Evolutionary conservation across 2,329 filamentous ascomycete genomes (phyloP), one percentile per base, ranked within the genome.

Genomic region (Myriosclerotinia duriaeana): DNA sequence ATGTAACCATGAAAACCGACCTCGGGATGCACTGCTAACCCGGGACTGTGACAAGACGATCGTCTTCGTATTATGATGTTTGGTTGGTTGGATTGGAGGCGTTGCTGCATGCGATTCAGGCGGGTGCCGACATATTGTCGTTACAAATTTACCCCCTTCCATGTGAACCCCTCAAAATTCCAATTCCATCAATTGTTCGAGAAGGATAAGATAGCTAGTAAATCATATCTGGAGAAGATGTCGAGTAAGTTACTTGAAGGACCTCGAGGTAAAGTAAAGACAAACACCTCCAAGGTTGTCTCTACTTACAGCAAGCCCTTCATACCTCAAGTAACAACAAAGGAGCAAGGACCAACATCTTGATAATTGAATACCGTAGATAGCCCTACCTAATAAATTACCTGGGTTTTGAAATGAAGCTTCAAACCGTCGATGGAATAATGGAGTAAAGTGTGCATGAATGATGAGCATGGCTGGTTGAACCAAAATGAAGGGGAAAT

Each of bases 41-140:
- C 64, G 60, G 67, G 64, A 68, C 36, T 40, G 52, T 54, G 52
- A 64, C 30, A 26, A 56, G 62, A 64, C 26, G 62, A 50, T 65
- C 63, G 7, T 46, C 42, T 65, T 59, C 11, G 52, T 6, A 14
- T 17, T 17, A 8, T 56, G 52, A 56, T 59, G 30, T 50, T 12
- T 65, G 53, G 62, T 65, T 65, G 62, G 62, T 40, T 50, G 34
- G 22, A 58, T 50, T 50, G 12, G n/a, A 42, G 60, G 36, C 30
- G 15, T 52, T 50, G 53, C 44, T 65, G 44, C 62, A 58, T 46
- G 40, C 12, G 15, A 56, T 48, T 30, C 56, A 48, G 53, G 40
- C 63, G 63, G 53, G 38, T 59, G 55, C 53, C 53, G 30, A 50
- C 63, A 52, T 65, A 30, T 7, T 22, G 59, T 17, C 9, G 34